Conservation (phyloP, 371 early-diverging fungal species). For the Mucor indicus region DNA sequence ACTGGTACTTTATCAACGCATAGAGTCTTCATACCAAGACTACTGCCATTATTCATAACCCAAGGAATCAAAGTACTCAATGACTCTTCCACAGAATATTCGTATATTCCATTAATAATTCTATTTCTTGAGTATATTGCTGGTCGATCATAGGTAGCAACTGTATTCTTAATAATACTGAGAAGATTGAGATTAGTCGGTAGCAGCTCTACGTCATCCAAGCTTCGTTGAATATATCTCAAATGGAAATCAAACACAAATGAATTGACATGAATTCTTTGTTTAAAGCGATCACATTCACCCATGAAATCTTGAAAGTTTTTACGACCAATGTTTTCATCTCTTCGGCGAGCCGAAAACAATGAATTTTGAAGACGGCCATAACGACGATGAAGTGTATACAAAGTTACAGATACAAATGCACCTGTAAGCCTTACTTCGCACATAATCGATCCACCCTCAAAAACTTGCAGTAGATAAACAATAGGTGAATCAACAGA, state of each 20-base stretch:
- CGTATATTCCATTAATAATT: conserved; percentile 49
- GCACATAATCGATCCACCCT: conserved; percentile 69
- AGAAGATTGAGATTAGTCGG: conserved; percentile 57
- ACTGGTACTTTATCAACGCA: conserved; percentile 16
- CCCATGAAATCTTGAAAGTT: conserved; percentile 61
- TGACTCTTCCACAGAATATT: conserved; percentile 34
- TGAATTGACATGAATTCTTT: conserved; percentile 73
- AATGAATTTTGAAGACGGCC: conserved; percentile 54
- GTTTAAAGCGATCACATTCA: conserved; percentile 70
- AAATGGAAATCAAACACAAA: conserved; percentile 83
- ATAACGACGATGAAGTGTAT: conserved; percentile 65
- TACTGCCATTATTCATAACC: conserved; percentile 62
- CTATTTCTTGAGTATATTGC: conserved; percentile 65
- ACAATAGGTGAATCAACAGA: conserved; percentile 54
- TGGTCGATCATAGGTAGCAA: conserved; percentile 58
- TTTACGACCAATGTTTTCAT: conserved; percentile 42
- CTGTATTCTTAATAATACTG: conserved; percentile 57
- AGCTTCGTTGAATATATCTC: conserved; percentile 59
- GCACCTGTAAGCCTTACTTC: conserved; percentile 69
- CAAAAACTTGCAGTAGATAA: conserved; percentile 64
- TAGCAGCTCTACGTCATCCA: conserved; percentile 39
- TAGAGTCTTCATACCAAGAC: conserved; percentile 54
- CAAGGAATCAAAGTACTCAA: conserved; percentile 55
- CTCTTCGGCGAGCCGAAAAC: conserved; percentile 47
- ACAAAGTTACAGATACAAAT: conserved; percentile 72